Percentiles rank a stretch among this genome's conserved stretches.
Conservation (phyloP, 306 rosid genomes). For the Dalbergia cultrata region DNA sequence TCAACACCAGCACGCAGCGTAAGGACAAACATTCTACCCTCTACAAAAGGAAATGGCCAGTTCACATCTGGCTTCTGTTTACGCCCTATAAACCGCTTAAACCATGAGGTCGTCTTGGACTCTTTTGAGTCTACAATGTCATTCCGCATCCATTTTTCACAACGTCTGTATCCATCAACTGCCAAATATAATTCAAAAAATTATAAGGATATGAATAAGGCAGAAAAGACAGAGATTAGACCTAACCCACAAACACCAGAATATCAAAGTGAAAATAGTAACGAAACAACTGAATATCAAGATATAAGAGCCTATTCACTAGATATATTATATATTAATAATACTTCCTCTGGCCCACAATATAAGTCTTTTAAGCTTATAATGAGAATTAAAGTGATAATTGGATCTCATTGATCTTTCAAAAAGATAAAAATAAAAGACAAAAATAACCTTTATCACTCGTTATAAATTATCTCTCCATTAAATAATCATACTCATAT, state of each 20-base stretch:
- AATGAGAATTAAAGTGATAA: no score
- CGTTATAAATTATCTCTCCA: no score
- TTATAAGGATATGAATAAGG: slow-evolving; percentile 6
- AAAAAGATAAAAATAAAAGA: no score
- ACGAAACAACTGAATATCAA: neutral
- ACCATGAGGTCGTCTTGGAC: slow-evolving; percentile 93
- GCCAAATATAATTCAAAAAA: slow-evolving; percentile 48
- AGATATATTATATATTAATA: slow-evolving; percentile 16
- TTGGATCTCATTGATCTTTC: no score
- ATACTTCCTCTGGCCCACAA: no score
- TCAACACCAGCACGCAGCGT: slow-evolving; percentile 91
- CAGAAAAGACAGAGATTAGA: slow-evolving; percentile 2
- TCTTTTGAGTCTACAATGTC: slow-evolving; percentile 72
- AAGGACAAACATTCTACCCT: slow-evolving; percentile 87
- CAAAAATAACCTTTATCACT: no score
- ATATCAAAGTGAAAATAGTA: slow-evolving; percentile 1
- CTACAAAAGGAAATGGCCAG: slow-evolving; percentile 93
- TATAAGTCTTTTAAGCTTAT: no score
- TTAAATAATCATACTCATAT: no score
- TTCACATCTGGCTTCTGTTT: slow-evolving; percentile 95
- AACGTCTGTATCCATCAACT: slow-evolving; percentile 87
- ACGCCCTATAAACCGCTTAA: slow-evolving; percentile 88
- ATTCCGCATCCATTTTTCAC: slow-evolving; percentile 90
- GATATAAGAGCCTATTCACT: neutral
- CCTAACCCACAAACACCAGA: slow-evolving; percentile 21